Evolutionary conservation across 352 stramenopile genomes (phyloP).

Genomic region (Pythium coloratum): DNA sequence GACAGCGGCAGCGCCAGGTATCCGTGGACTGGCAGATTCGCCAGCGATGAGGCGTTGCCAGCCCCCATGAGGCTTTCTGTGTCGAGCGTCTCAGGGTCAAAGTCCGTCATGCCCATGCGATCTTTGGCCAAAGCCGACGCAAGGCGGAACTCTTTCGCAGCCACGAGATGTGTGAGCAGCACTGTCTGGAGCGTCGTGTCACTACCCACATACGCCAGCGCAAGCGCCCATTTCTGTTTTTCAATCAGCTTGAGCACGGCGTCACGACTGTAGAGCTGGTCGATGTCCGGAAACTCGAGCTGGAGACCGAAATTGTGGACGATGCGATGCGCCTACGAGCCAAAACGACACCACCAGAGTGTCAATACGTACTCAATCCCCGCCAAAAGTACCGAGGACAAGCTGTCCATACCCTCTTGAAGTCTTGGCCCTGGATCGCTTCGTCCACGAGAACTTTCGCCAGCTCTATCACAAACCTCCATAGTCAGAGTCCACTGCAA

Average conservation of each 20-base stretch:
- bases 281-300: constrained; percentile 55
- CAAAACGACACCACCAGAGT: background rate
- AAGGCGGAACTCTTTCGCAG: constrained; percentile 31
- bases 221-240: constrained; percentile 60
- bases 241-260: constrained; percentile 58
- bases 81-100: constrained; percentile 29
- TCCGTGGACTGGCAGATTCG: constrained; percentile 23
- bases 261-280: constrained; percentile 65
- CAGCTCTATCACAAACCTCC: constrained; percentile 25
- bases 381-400: no score
- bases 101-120: constrained; percentile 40
- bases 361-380: background rate
- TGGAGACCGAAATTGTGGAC: constrained; percentile 54
- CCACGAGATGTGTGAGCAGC: constrained; percentile 48
- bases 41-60: constrained; percentile 9
- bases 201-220: constrained; percentile 60
- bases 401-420: constrained; percentile 44
- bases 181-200: constrained; percentile 47
- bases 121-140: constrained; percentile 34
- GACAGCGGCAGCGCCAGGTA: constrained; percentile 34
- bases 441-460: constrained; percentile 48
- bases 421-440: constrained; percentile 51
- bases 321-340: constrained; percentile 50
- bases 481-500: no score
- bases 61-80: background rate